phyloP scores from a whole-genome alignment of 1,284 basidiomycete species.

The Serendipita sp. region DNA sequence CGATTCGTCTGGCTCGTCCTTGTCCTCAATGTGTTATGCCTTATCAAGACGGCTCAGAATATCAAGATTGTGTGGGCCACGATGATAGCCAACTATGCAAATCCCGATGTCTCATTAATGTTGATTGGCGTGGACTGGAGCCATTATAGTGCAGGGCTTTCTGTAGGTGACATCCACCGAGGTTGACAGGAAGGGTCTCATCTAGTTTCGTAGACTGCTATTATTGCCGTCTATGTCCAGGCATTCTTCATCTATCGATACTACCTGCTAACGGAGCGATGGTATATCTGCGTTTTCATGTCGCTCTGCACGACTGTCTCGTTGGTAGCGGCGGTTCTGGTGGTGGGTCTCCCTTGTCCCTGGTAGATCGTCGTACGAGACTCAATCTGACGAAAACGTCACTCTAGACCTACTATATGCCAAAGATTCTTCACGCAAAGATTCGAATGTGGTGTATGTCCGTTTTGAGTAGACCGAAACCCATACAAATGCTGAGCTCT shows the following conservation, averaged over 20 bases:
- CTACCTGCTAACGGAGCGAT: conserved; percentile 18
- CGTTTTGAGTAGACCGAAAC: neutral
- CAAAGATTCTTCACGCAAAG: conserved; percentile 10
- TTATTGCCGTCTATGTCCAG: conserved; percentile 23
- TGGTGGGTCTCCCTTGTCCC: conserved; percentile 14
- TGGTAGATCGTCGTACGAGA: too few relatives aligned
- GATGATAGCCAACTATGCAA: neutral
- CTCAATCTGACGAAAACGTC: too few relatives aligned
- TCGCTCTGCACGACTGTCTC: conserved; percentile 18
- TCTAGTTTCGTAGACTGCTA: conserved; percentile 18
- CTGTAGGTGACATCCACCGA: neutral
- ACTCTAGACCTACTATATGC: conserved; percentile 17
- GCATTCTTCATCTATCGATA: conserved; percentile 21
- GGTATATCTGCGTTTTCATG: conserved; percentile 17
- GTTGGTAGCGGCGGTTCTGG: conserved; percentile 19
- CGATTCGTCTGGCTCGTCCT: neutral
- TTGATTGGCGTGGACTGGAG: neutral
- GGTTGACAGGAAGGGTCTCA: too few relatives aligned
- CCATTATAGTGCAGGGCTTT: neutral
- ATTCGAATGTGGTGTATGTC: conserved; percentile 23
- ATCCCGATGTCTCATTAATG: neutral
- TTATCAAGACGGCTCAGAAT: neutral
- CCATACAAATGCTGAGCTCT: neutral
- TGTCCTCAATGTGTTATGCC: neutral
- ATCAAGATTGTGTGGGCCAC: neutral